Evolutionary conservation across 352 stramenopile species (phyloP).

Genomic region (Salisapilia sapeloensis): DNA sequence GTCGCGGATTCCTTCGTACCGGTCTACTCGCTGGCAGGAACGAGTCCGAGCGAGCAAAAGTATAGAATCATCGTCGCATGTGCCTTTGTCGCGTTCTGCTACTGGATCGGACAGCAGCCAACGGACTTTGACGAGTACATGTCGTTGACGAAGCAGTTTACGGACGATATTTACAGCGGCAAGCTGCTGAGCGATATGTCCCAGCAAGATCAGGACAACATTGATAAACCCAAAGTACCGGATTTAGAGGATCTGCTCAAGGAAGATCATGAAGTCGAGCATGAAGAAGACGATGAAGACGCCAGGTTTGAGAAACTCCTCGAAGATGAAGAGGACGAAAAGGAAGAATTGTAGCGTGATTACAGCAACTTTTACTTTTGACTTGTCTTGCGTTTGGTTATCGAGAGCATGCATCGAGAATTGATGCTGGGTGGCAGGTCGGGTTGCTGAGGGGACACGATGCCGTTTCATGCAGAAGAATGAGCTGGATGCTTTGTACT

Average conservation of each 20-base stretch:
- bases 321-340: conserved; percentile 51
- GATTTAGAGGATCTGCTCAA: conserved; percentile 75
- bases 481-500: no score
- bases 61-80: conserved; percentile 89
- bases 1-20: conserved; percentile 98
- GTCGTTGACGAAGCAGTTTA: conserved; percentile 96
- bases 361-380: no score
- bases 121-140: conserved; percentile 99
- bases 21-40: conserved; percentile 79
- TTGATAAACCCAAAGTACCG: conserved; percentile 90
- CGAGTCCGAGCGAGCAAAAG: conserved; percentile 83
- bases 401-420: no score
- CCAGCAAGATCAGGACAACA: conserved; percentile 95
- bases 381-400: no score
- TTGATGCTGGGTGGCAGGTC: no score
- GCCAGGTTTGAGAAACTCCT: conserved; percentile 69
- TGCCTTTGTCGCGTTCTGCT: conserved; percentile 90
- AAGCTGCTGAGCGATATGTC: conserved; percentile 97
- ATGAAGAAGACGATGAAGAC: conserved; percentile 38
- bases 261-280: conserved; percentile 62
- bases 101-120: conserved; percentile 97
- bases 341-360: no score
- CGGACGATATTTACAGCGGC: conserved; percentile 98
- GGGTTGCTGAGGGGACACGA: no score
- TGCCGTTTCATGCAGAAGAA: no score